A percentile compares a stretch with the other conserved stretches of the same genome.
Evolutionary conservation across 2,329 filamentous ascomycete genomes (phyloP).

Genomic region (Fusarium sulawesiense): DNA sequence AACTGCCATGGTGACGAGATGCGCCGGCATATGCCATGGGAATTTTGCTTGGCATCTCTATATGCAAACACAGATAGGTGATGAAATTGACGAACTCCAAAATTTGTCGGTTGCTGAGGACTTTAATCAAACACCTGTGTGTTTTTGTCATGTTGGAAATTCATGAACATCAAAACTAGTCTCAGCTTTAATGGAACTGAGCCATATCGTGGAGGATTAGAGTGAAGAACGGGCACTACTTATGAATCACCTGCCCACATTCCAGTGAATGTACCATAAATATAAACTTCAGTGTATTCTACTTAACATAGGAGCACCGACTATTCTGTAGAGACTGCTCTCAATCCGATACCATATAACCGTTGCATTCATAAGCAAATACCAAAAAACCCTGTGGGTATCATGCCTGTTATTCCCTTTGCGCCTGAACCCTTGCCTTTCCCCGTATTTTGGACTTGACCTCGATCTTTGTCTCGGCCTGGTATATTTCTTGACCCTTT

Average conservation of each 20-base stretch:
- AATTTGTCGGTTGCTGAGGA: neutral
- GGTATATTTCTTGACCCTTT: constrained; percentile 3
- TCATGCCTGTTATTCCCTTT: constrained; percentile 41
- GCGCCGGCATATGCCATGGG: constrained; percentile 29
- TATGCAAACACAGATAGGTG: constrained; percentile 37
- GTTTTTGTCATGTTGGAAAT: neutral
- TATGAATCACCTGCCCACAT: neutral
- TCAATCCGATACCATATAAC: constrained; percentile 15
- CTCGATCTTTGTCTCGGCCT: constrained; percentile 5
- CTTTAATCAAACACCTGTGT: neutral
- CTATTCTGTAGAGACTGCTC: constrained; percentile 35
- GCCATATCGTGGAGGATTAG: neutral
- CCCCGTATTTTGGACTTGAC: constrained; percentile 20
- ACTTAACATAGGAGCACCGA: constrained; percentile 12
- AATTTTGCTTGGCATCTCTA: constrained; percentile 33
- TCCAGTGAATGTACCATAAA: neutral
- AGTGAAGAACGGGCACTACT: neutral
- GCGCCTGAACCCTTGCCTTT: constrained; percentile 28
- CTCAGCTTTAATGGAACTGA: neutral
- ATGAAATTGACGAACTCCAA: constrained; percentile 45
- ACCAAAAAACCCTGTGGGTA: constrained; percentile 45
- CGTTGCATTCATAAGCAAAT: constrained; percentile 26
- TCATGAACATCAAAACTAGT: neutral
- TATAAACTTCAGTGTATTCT: neutral
- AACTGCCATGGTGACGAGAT: constrained; percentile 35